Evolutionary conservation across 352 stramenopile genomes (phyloP), one percentile per base, ranked within the genome.

Genomic region (Phytophthora uliginosa): DNA sequence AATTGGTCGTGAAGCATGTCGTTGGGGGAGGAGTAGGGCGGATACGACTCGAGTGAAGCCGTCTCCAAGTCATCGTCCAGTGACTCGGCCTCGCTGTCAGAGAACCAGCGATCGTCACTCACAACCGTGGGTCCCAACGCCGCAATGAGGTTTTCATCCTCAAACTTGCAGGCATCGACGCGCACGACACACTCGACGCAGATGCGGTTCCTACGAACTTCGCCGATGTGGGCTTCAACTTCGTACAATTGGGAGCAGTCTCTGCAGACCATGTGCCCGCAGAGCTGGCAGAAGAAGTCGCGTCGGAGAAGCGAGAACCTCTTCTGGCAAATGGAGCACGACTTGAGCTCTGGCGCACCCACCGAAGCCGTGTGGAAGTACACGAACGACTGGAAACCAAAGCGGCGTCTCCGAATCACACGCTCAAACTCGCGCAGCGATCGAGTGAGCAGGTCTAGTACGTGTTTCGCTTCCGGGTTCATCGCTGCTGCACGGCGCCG

Each of bases 301-400:
- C 69, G 66, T 8, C 79, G 79, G 31, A 82, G 69, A 12, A 89
- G 55, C 15, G 67, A 65, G 51, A 89, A 89, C 36, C 38, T 51
- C 66, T 86, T 87, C 22, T 59, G 45, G 66, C 79, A 89, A 47
- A 85, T 74, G 4, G 54, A 66, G 57, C 82, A 89, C 36, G 47
- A 66, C 20, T 47, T 57, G 13, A 77, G 56, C 54, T 66, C 63
- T 8, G 59, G 55, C 40, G 71, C 57, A 1, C 45, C 50, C 20
- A 57, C 57, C 13, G 70, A 33, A 0, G 63, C n/a, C 1, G 55
- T 76, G 20, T 76, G 75, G 40, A 86, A 83, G 72, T 82, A 85
- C 24, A 88, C 68, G 55, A 91, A 86, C 53, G 71, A 83, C 74
- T 92, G 85, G 62, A 92, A 89, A 5, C 83, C 83, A 54, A 92